A percentile compares a stretch with the other conserved stretches of the same genome.
phyloP scores from a whole-genome alignment of 805 yeast species.

The Metschnikowia santaceciliae region DNA sequence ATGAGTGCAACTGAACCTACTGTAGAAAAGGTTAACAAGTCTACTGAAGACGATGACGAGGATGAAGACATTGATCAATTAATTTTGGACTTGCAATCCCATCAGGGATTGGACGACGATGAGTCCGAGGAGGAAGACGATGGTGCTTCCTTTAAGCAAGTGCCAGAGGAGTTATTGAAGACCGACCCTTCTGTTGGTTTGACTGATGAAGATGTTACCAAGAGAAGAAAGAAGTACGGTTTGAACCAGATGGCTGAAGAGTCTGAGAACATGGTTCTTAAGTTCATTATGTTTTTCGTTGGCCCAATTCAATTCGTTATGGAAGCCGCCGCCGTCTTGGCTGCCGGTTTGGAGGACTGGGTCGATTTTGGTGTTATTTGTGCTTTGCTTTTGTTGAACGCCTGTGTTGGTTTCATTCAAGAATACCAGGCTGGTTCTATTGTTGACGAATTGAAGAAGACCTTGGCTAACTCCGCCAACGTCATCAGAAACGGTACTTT shows the following conservation, averaged over 20 bases:
- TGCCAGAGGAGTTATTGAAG: constrained; percentile 80
- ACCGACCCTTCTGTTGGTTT: constrained; percentile 80
- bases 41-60: constrained; percentile 48
- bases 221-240: constrained; percentile 89
- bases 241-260: constrained; percentile 89
- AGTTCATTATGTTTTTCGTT: constrained; percentile 82
- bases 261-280: constrained; percentile 70
- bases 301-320: constrained; percentile 97
- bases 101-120: constrained; percentile 40
- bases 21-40: constrained; percentile 48
- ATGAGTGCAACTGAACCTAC: constrained; percentile 49
- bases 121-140: constrained; percentile 30
- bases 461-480: constrained; percentile 84
- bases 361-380: constrained; percentile 97
- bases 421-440: constrained; percentile 98
- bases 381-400: constrained; percentile 81
- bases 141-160: constrained; percentile 52
- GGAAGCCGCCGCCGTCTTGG: constrained; percentile 94
- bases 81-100: constrained; percentile 73
- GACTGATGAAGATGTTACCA: constrained; percentile 68
- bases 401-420: constrained; percentile 92
- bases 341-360: constrained; percentile 97
- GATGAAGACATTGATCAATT: constrained; percentile 59
- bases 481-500: constrained; percentile 80
- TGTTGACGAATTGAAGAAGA: constrained; percentile 94